Evolutionary conservation across 2,329 filamentous ascomycete genomes (phyloP).

Genomic region (Xylaria sp.): DNA sequence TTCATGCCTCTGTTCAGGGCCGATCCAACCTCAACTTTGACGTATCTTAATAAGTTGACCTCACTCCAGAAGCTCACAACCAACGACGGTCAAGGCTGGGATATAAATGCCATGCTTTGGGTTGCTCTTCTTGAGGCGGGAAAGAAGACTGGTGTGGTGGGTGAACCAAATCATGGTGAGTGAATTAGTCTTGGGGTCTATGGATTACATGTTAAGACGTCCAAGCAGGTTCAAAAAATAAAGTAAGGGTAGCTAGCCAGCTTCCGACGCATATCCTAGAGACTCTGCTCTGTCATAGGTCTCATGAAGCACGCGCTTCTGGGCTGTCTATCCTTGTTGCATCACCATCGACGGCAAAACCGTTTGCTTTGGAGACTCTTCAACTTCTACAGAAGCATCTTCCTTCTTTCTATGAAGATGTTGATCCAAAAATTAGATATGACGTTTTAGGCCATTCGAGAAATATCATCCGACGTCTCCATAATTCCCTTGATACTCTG

Average conservation of each 20-base stretch:
- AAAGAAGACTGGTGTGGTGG: constrained; percentile 75
- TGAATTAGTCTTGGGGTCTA: constrained; percentile 28
- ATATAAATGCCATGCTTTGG: constrained; percentile 67
- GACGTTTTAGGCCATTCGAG: constrained; percentile 80
- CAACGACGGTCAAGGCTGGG: constrained; percentile 57
- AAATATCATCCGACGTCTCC: constrained; percentile 79
- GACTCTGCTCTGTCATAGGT: constrained; percentile 64
- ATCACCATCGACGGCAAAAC: constrained; percentile 77
- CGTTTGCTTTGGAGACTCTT: constrained; percentile 72
- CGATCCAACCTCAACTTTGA: constrained; percentile 63
- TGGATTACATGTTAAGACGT: constrained; percentile 26
- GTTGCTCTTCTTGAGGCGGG: constrained; percentile 75
- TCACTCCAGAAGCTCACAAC: constrained; percentile 58
- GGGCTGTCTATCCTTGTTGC: constrained; percentile 83
- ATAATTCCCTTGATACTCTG: constrained; percentile 70
- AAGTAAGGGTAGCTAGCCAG: constrained; percentile 45
- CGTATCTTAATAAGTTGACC: constrained; percentile 69
- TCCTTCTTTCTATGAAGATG: constrained; percentile 79
- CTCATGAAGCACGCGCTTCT: constrained; percentile 76
- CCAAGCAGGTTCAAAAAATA: constrained; percentile 37
- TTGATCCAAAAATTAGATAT: constrained; percentile 86
- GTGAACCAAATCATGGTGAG: constrained; percentile 66
- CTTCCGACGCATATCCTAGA: constrained; percentile 60
- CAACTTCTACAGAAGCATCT: constrained; percentile 72
- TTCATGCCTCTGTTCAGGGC: constrained; percentile 70